Percentiles rank a stretch among this genome's conserved stretches.
Conservation (phyloP, 192 early-diverging fungal species). For the Coemansia sp. region DNA sequence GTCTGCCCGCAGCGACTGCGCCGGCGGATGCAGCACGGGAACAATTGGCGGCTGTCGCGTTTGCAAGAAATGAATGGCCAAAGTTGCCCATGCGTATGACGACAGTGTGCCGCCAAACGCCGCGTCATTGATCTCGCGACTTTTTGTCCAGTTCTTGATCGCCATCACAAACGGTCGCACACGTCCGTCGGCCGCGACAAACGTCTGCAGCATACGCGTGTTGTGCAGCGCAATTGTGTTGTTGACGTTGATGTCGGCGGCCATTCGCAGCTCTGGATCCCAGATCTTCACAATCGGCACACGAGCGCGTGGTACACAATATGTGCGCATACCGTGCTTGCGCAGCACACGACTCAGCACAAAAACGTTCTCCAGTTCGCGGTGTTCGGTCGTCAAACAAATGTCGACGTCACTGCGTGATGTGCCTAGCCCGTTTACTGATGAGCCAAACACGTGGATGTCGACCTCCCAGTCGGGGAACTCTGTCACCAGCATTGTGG, state of each 20-base stretch:
- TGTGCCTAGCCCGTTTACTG: slow-evolving; percentile 85
- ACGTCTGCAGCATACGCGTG: slow-evolving; percentile 84
- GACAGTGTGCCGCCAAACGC: slow-evolving; percentile 92
- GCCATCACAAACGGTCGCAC: slow-evolving; percentile 88
- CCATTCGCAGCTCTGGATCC: slow-evolving; percentile 84
- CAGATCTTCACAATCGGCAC: slow-evolving; percentile 92
- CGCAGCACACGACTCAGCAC: slow-evolving; percentile 70
- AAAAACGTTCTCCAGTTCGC: slow-evolving; percentile 72
- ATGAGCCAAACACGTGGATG: slow-evolving; percentile 90
- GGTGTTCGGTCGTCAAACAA: slow-evolving; percentile 83
- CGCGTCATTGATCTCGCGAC: slow-evolving; percentile 83
- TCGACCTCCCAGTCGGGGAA: slow-evolving; percentile 78
- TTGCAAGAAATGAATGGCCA: slow-evolving; percentile 92
- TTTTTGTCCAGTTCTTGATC: slow-evolving; percentile 92
- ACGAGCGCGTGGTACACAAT: slow-evolving; percentile 79
- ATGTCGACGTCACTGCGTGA: slow-evolving; percentile 86
- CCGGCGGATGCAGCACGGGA: slow-evolving; percentile 72
- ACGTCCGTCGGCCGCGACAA: slow-evolving; percentile 82
- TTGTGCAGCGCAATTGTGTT: slow-evolving; percentile 88
- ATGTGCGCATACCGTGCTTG: slow-evolving; percentile 79
- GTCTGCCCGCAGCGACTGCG: slow-evolving; percentile 20
- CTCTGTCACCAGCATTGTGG: slow-evolving; percentile 72
- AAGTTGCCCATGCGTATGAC: slow-evolving; percentile 93
- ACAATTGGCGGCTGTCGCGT: slow-evolving; percentile 85
- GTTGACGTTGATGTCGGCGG: slow-evolving; percentile 94